A percentile compares a stretch with the other conserved stretches of the same genome.
These are phyloP conservation scores for Cryphonectria parasitica DNA, from an alignment of 2,329 filamentous ascomycete genomes.

Conservation along the genomic window DNA sequence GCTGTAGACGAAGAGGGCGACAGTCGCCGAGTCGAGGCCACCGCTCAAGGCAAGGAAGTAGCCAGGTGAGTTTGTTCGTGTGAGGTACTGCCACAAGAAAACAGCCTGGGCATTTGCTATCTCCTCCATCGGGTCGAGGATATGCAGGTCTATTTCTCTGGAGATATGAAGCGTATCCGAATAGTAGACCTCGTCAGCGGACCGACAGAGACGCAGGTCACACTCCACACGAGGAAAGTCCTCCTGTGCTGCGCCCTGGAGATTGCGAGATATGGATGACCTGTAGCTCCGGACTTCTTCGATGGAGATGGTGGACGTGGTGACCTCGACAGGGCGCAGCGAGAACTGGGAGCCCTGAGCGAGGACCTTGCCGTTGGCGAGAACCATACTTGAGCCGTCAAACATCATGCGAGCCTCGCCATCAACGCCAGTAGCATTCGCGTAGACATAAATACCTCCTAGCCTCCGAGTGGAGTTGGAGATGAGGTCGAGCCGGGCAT, in stretches of 20 bases:
- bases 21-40: slow-evolving; percentile 32
- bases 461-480: slow-evolving; percentile 65
- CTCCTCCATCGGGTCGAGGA: slow-evolving; percentile 38
- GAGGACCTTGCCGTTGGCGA: slow-evolving; percentile 31
- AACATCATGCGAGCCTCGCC: slow-evolving; percentile 48
- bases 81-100: slow-evolving; percentile 32
- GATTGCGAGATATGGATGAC: slow-evolving; percentile 30
- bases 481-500: slow-evolving; percentile 67
- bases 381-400: slow-evolving; percentile 31
- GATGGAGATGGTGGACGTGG: slow-evolving; percentile 30
- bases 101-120: slow-evolving; percentile 37
- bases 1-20: slow-evolving; percentile 32
- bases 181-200: slow-evolving; percentile 35
- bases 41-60: slow-evolving; percentile 31
- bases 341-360: slow-evolving; percentile 32
- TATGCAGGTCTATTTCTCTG: slow-evolving; percentile 25
- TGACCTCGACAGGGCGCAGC: slow-evolving; percentile 30
- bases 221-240: slow-evolving; percentile 32
- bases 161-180: slow-evolving; percentile 25
- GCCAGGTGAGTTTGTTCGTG: slow-evolving; percentile 29
- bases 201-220: slow-evolving; percentile 32
- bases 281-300: slow-evolving; percentile 31
- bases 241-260: slow-evolving; percentile 31
- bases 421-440: slow-evolving; percentile 40
- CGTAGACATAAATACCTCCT: slow-evolving; percentile 59